Evolutionary conservation across 2,329 filamentous ascomycete species (phyloP).

Genomic region (Colletotrichum aenigma): DNA sequence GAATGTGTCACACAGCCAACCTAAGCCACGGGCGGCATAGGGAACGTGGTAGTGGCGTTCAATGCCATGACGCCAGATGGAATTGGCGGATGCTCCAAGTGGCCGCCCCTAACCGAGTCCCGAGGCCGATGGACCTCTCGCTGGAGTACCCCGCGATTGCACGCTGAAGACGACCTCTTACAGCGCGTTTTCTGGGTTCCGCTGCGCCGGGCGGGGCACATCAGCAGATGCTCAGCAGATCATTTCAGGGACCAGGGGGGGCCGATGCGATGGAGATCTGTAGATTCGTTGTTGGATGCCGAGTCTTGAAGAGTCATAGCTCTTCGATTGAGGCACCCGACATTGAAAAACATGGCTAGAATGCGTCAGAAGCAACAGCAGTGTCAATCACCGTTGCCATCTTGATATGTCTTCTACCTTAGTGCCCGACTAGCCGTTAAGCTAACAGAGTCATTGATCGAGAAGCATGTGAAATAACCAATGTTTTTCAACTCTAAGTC

Average conservation of each 20-base stretch:
- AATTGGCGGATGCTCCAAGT: background rate
- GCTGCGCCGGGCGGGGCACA: conserved; percentile 14
- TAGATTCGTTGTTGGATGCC: background rate
- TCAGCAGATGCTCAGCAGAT: background rate
- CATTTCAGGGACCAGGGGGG: conserved; percentile 7
- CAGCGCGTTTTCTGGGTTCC: conserved; percentile 10
- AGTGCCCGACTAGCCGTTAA: conserved; percentile 1
- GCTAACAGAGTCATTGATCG: background rate
- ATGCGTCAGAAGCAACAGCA: background rate
- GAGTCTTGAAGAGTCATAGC: background rate
- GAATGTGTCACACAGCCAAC: background rate
- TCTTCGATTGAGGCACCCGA: background rate
- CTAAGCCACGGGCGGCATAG: conserved; percentile 5
- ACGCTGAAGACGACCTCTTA: background rate
- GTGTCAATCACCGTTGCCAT: background rate
- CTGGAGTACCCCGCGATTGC: conserved; percentile 16
- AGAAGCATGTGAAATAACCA: conserved; percentile 1
- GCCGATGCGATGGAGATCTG: background rate
- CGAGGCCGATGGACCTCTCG: conserved; percentile 11
- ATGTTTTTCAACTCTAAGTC: background rate
- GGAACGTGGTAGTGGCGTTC: conserved; percentile 1
- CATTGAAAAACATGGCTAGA: background rate
- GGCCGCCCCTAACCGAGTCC: conserved; percentile 19
- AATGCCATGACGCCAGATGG: conserved; percentile 11
- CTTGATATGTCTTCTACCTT: background rate